Base-by-base conservation (phyloP, 129 eudicot species). In the Centrapalus pauciflorus region DNA sequence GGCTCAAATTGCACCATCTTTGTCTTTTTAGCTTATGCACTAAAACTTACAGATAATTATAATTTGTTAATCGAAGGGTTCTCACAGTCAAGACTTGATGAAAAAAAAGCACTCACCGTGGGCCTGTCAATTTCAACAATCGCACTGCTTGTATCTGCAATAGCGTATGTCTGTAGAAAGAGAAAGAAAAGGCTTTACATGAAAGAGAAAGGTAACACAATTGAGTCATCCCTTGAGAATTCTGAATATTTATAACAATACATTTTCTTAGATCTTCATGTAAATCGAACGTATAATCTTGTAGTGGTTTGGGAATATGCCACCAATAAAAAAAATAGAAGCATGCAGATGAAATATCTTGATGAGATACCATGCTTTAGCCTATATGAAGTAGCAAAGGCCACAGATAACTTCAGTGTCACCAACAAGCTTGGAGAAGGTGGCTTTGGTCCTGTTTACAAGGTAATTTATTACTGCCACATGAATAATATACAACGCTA, bases 361-460 rank as follows among this genome's bases (percentile, higher is more conserved):
- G 63, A 56, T n/a, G 63, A 56, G 34, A 4, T 56, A n/a, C 63
- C 34, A 21, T 56, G 26, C 27, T 56, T 56, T 56, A 56, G 62
- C 62, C 10, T 56, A 1, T 11, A 1, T 56, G 8, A 30, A 29
- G 9, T 56, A 56, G 62, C 17, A 16, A 28, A 30, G 35, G 38
- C 38, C 10, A 56, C 62, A 4, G 9, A 28, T n/a, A 14, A 16
- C 24, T 56, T 56, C 23, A 27, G 40, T 20, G 9, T 28, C 37
- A 13, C 14, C 20, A 56, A 56, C 28, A 56, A 56, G 21, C 27
- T 56, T n/a, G 62, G 62, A 28, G 62, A 56, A 56, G 62, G 62
- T 28, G 62, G 62, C 9, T 56, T 56, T 56, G 62, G 62, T 26
- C 62, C 62, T 2, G 62, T 56, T 13, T 56, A 28, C 35, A 55